Conservation (phyloP, 1,284 basidiomycete genomes). For the Neonothopanus nambi region DNA sequence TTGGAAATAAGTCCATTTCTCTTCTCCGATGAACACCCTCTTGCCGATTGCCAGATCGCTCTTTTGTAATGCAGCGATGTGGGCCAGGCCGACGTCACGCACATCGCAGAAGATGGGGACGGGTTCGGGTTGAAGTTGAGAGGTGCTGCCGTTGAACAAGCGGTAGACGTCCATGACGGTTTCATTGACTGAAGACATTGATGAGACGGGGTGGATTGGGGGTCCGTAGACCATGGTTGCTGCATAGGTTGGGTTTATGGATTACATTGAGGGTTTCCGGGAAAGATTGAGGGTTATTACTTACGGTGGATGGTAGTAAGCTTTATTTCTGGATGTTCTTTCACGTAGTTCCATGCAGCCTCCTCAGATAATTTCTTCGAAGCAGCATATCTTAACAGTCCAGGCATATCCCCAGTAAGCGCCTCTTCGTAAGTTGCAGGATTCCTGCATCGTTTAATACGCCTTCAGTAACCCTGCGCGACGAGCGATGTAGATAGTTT, state of each 20-base stretch:
- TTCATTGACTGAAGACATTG: background rate
- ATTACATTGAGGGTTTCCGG: slow-evolving; percentile 2
- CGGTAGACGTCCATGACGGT: slow-evolving; percentile 1
- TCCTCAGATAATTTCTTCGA: slow-evolving; percentile 37
- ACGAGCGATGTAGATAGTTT: background rate
- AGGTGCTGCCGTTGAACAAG: background rate
- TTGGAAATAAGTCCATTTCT: background rate
- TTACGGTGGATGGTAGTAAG: slow-evolving; percentile 29
- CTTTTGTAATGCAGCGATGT: slow-evolving; percentile 5
- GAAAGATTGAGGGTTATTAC: background rate
- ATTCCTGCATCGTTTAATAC: slow-evolving; percentile 14
- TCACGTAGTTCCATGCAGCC: slow-evolving; percentile 37
- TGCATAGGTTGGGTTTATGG: background rate
- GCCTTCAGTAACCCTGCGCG: background rate
- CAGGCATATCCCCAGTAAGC: slow-evolving; percentile 12
- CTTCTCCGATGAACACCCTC: slow-evolving; percentile 4
- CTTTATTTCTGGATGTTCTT: slow-evolving; percentile 34
- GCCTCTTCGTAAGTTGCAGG: slow-evolving; percentile 3
- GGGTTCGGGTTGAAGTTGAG: background rate
- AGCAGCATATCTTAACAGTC: slow-evolving; percentile 32
- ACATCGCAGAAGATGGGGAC: slow-evolving; percentile 5
- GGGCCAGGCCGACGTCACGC: background rate
- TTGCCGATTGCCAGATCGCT: background rate
- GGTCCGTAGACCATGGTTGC: slow-evolving; percentile 6
- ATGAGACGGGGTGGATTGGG: slow-evolving; percentile 3